Conservation (phyloP, 805 yeast genomes). For the Candida koratica region DNA sequence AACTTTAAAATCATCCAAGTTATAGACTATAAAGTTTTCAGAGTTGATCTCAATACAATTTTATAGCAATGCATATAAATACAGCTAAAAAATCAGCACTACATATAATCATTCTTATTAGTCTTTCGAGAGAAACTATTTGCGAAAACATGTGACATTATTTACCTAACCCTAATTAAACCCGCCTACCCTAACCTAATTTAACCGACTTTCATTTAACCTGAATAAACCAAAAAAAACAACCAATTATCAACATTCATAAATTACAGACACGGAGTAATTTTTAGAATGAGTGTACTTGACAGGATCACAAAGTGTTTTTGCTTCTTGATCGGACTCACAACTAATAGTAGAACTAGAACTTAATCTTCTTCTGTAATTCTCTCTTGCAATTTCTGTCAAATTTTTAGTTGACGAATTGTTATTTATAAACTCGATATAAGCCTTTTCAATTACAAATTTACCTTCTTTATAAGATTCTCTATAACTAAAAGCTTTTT, state of each 20-base stretch:
- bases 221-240: too few relatives aligned
- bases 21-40: slow-evolving; percentile 1
- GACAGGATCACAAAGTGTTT: too few relatives aligned
- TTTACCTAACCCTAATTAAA: too few relatives aligned
- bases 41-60: neutral
- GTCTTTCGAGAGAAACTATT: too few relatives aligned
- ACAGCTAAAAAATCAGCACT: too few relatives aligned
- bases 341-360: slow-evolving; percentile 14
- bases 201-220: too few relatives aligned
- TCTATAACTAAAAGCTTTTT: slow-evolving; percentile 31
- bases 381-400: slow-evolving; percentile 27
- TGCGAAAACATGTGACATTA: too few relatives aligned
- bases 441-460: slow-evolving; percentile 39
- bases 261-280: too few relatives aligned
- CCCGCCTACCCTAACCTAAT: too few relatives aligned
- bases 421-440: slow-evolving; percentile 32
- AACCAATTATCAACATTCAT: too few relatives aligned
- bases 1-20: slow-evolving; percentile 3
- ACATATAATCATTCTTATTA: too few relatives aligned
- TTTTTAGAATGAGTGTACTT: too few relatives aligned
- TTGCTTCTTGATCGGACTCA: slow-evolving; percentile 17
- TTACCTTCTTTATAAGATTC: slow-evolving; percentile 44
- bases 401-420: slow-evolving; percentile 31
- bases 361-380: slow-evolving; percentile 18
- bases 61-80: slow-evolving; percentile 3